A percentile compares a stretch with the other conserved stretches of the same genome.
These are phyloP conservation scores for Macrolepiota dolichaula DNA, from an alignment of 768 basidiomycete species.

Conservation along the genomic window DNA sequence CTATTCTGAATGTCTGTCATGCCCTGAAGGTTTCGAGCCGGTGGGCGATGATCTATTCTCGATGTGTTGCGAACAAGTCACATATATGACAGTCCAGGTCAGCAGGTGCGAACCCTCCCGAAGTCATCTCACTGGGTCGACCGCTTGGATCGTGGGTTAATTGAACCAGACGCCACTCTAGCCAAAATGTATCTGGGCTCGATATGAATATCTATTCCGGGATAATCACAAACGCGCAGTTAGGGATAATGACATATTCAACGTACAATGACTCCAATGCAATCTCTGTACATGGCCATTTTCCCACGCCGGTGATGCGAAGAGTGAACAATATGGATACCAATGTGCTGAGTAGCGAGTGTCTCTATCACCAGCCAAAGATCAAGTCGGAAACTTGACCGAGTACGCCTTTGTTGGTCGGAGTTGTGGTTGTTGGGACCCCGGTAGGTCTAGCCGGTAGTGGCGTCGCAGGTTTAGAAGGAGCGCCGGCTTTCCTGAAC, in stretches of 20 bases:
- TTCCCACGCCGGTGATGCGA: too few relatives aligned
- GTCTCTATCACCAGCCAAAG: conserved; percentile 64
- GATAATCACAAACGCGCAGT: not conserved
- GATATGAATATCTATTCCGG: not conserved
- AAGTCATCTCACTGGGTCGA: not conserved
- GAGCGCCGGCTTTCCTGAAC: conserved; percentile 49
- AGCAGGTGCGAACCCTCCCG: not conserved
- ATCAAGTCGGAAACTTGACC: conserved; percentile 79
- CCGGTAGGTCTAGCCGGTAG: conserved; percentile 14
- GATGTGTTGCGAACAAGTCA: not conserved
- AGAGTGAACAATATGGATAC: too few relatives aligned
- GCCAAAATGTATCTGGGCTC: not conserved
- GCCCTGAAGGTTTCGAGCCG: not conserved
- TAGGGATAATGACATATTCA: too few relatives aligned
- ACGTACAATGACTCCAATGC: too few relatives aligned
- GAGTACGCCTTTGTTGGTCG: conserved; percentile 52
- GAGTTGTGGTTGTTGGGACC: conserved; percentile 17
- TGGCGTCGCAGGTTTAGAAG: conserved; percentile 26
- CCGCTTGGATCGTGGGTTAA: conserved; percentile 10
- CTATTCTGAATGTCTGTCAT: not conserved
- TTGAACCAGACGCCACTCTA: not conserved
- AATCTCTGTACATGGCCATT: not conserved
- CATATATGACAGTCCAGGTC: not conserved
- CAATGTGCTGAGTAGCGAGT: not conserved
- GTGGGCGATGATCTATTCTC: not conserved